A percentile compares a stretch with the other conserved stretches of the same genome.
Evolutionary conservation across 2,329 filamentous ascomycete genomes (phyloP).

Genomic region (Microascus cirrosus): DNA sequence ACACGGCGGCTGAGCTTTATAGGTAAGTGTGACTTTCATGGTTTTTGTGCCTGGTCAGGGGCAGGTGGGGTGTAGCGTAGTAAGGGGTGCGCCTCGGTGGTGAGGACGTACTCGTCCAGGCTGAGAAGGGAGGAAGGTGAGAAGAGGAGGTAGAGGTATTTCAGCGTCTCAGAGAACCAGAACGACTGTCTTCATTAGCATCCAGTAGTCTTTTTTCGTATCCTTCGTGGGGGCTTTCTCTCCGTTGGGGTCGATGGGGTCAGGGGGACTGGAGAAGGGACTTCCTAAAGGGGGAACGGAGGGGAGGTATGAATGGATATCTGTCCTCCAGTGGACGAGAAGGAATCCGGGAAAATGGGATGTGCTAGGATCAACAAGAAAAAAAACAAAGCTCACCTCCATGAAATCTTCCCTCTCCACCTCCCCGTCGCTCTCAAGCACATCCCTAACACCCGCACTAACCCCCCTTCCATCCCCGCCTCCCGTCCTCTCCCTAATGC

Average conservation of each 20-base stretch:
- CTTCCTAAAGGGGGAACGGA: background rate
- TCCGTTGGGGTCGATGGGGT: too few species aligned
- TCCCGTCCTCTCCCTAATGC: conserved; percentile 45
- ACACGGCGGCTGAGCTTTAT: too few species aligned
- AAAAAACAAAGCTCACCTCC: background rate
- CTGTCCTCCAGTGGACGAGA: too few species aligned
- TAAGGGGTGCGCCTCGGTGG: conserved; percentile 40
- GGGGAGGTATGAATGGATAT: background rate
- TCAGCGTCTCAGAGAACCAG: conserved; percentile 63
- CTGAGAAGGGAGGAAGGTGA: conserved; percentile 49
- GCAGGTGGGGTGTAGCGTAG: too few species aligned
- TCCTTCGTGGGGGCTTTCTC: background rate
- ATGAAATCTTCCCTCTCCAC: conserved; percentile 1
- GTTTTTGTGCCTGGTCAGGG: too few species aligned
- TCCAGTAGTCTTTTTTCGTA: background rate
- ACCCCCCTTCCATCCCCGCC: conserved; percentile 30
- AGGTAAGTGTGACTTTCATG: too few species aligned
- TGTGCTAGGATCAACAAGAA: too few species aligned
- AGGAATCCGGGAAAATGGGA: too few species aligned
- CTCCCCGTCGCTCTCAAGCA: conserved; percentile 17
- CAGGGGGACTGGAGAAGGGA: too few species aligned
- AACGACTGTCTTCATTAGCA: conserved; percentile 38
- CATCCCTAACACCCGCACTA: conserved; percentile 55
- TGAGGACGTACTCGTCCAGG: conserved; percentile 56
- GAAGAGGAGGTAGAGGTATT: conserved; percentile 66